phyloP scores from a whole-genome alignment of 2,329 filamentous ascomycete genomes.

The Neofusicoccum cordaticola region DNA sequence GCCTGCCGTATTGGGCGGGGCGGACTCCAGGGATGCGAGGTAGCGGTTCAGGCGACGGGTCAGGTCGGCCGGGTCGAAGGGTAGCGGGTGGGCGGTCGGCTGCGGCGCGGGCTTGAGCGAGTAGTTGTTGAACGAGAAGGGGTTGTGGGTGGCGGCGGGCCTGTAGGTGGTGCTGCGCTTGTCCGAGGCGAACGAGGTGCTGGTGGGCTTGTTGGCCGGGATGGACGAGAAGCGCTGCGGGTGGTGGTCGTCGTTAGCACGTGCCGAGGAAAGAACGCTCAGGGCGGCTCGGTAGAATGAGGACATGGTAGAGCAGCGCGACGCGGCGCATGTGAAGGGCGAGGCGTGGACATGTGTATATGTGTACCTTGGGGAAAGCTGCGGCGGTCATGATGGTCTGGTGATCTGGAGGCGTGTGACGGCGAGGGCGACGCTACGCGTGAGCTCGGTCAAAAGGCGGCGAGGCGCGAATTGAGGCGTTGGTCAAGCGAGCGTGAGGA shows the following conservation, averaged over 20 bases:
- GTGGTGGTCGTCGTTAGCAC: not conserved
- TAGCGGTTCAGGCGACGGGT: slow-evolving; percentile 5
- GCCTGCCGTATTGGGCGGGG: not conserved
- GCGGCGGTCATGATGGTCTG: slow-evolving; percentile 7
- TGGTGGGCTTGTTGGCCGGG: not conserved
- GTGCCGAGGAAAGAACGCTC: not conserved
- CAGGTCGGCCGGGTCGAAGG: slow-evolving; percentile 2
- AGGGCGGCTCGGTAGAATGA: not conserved
- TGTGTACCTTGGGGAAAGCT: not conserved
- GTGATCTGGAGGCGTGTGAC: not conserved
- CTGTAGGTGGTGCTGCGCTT: not conserved
- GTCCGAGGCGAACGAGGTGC: not conserved
- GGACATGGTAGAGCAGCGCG: not conserved
- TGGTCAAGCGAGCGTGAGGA: not conserved
- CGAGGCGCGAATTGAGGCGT: not conserved
- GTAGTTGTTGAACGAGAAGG: slow-evolving; percentile 9
- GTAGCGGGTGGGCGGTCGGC: not conserved
- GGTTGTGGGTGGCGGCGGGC: not conserved
- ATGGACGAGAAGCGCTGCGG: not conserved
- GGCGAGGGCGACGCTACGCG: not conserved
- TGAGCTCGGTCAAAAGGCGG: not conserved
- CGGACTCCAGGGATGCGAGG: slow-evolving; percentile 1
- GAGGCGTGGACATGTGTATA: not conserved
- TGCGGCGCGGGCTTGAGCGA: not conserved
- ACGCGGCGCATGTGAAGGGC: not conserved